phyloP scores from a whole-genome alignment of 2,329 filamentous ascomycete species.

The Aspergillus spinulosporus region DNA sequence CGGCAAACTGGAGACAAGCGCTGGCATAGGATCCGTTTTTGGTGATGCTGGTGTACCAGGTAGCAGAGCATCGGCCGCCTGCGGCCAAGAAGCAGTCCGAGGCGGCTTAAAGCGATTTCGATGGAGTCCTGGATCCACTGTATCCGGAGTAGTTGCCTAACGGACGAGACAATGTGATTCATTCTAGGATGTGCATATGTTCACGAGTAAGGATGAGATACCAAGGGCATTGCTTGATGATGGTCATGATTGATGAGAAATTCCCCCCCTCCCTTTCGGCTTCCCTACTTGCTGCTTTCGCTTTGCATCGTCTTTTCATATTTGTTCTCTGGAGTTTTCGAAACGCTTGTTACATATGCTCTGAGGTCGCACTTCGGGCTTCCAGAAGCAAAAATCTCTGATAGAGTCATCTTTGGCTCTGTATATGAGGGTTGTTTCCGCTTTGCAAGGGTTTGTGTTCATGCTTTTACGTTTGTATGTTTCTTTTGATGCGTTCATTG shows the following conservation, averaged over 20 bases:
- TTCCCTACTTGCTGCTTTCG: background rate
- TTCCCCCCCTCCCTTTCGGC: background rate
- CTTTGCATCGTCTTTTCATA: background rate
- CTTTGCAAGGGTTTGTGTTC: background rate
- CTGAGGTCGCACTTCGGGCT: background rate
- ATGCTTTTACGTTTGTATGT: background rate
- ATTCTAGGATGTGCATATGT: slow-evolving; percentile 26
- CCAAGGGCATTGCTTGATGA: slow-evolving; percentile 7
- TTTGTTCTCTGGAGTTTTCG: slow-evolving; percentile 4
- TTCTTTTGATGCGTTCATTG: background rate
- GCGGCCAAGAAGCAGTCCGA: slow-evolving; percentile 49
- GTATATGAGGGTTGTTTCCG: background rate
- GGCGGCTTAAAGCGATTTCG: slow-evolving; percentile 46
- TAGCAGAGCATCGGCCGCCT: slow-evolving; percentile 38
- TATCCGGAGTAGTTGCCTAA: slow-evolving; percentile 41
- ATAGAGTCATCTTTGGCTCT: background rate
- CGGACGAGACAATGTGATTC: background rate
- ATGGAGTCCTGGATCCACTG: slow-evolving; percentile 42
- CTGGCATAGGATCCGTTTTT: slow-evolving; percentile 29
- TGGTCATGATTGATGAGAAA: slow-evolving; percentile 4
- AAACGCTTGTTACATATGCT: slow-evolving; percentile 3
- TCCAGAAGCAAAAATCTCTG: slow-evolving; percentile 9
- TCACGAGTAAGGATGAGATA: background rate
- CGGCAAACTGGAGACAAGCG: slow-evolving; percentile 52
- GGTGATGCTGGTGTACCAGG: slow-evolving; percentile 29